Base-by-base conservation (phyloP, 257 asterid genomes). In the Forsythia viridissima region DNA sequence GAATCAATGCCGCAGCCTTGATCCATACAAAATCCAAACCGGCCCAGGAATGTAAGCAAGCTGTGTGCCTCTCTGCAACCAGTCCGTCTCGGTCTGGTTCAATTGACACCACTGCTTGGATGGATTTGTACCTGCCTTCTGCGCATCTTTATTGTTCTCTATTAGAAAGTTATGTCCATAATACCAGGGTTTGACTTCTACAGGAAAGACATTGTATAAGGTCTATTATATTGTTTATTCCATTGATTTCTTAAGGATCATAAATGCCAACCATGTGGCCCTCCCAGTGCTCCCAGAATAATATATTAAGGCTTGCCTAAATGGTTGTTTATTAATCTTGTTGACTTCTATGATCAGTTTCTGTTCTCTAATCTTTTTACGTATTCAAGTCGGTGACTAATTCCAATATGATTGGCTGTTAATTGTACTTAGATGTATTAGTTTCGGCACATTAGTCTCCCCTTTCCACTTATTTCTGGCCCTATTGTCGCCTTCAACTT, bases 301-400 rank as follows among this genome's bases (percentile, higher is more conserved):
- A 38, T 71, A 46, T 72, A 42, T 72, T 44, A 52, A 8, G 41
- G n/a, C 38, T 78, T 78, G 61, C 51, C n/a, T 43, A 40, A 30
- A 16, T 70, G 55, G 40, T 59, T 43, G 52, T 76, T 77, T 61
- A 46, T 37, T 43, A 57, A 2, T 51, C 83, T 61, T 65, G 41
- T 72, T 44, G 82, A 85, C 87, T 81, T 75, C 0, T 77, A 63
- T 57, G 38, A 85, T 85, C 77, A n/a, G 66, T 72, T 78, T 57
- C 37, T 42, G n/a, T 74, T 67, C 61, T 70, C 77, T 77, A 68
- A 65, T 38, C 71, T 78, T 66, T 39, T 55, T 55, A 55, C 65
- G 6, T 8, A 65, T 39, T 67, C 36, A 16, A 72, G 79, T 79
- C 82, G 70, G 80, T 75, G 70, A 36, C 57, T 42, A 36, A 74